Evolutionary conservation across 1,284 basidiomycete genomes (phyloP).

Genomic region (Cryptococcus maquisensis): DNA sequence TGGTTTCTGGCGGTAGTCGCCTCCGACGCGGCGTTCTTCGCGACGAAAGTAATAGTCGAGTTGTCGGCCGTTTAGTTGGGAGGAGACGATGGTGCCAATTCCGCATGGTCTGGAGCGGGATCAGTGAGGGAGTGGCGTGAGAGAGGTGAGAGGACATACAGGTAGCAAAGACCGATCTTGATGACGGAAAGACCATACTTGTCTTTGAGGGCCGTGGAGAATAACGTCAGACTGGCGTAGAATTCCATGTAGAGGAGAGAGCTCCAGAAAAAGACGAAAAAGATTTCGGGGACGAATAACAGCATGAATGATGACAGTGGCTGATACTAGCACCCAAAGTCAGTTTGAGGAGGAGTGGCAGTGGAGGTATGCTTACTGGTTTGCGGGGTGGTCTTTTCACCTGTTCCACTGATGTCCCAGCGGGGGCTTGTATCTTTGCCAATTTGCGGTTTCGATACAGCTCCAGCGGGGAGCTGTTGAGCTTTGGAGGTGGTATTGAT

Average conservation of each 20-base stretch:
- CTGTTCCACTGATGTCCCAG: conserved; percentile 18
- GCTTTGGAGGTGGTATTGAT: conserved; percentile 39
- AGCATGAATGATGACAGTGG: conserved; percentile 40
- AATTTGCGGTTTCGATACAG: conserved; percentile 22
- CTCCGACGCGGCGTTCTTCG: conserved; percentile 37
- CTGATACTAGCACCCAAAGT: conserved; percentile 26
- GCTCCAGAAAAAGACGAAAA: conserved; percentile 33
- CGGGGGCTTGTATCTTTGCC: conserved; percentile 16
- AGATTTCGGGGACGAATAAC: conserved; percentile 42
- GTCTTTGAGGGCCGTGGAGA: conserved; percentile 41
- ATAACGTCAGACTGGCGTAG: conserved; percentile 43
- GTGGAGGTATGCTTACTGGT: conserved; percentile 16
- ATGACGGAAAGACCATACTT: conserved; percentile 39
- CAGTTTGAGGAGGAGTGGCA: neutral
- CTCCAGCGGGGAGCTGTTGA: conserved; percentile 30
- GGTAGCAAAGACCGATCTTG: conserved; percentile 47
- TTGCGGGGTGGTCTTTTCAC: conserved; percentile 30
- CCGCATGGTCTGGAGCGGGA: conserved; percentile 34
- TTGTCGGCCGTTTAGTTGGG: conserved; percentile 37
- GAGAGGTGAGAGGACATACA: conserved; percentile 23
- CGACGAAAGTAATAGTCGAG: conserved; percentile 40
- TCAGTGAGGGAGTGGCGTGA: neutral
- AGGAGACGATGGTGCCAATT: conserved; percentile 30
- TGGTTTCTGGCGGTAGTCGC: conserved; percentile 34
- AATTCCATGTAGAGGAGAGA: conserved; percentile 44